Evolutionary conservation across 345 rosid species (phyloP).

Genomic region (Citrus medica): DNA sequence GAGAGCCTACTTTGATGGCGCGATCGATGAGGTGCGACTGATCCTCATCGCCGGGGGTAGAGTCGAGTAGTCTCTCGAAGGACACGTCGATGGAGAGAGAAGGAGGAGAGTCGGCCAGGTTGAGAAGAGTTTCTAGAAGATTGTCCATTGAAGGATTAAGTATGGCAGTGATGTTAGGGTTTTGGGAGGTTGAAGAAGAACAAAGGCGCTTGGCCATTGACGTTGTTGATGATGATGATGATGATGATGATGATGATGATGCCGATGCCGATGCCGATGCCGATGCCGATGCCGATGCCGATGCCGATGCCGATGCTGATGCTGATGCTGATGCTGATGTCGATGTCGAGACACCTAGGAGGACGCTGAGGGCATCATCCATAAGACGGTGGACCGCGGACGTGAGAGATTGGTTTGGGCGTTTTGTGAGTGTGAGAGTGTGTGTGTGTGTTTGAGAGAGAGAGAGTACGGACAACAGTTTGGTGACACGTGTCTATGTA

Average conservation of each 20-base stretch:
- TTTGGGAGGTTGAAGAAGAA: slow-evolving; percentile 25
- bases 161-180: slow-evolving; percentile 12
- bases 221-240: background rate
- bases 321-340: background rate
- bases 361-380: slow-evolving; percentile 33
- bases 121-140: slow-evolving; percentile 48
- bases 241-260: background rate
- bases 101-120: slow-evolving; percentile 39
- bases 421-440: background rate
- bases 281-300: slow-evolving; percentile 5
- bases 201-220: slow-evolving; percentile 70
- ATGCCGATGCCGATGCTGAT: background rate
- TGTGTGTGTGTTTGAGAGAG: background rate
- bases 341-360: slow-evolving; percentile 27
- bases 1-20: slow-evolving; percentile 52
- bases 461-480: slow-evolving; percentile 6
- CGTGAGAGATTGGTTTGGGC: background rate
- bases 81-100: slow-evolving; percentile 48
- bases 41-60: slow-evolving; percentile 46
- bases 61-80: slow-evolving; percentile 64
- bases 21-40: slow-evolving; percentile 60
- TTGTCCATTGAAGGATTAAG: slow-evolving; percentile 34
- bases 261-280: too few species aligned
- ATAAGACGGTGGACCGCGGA: slow-evolving; percentile 35
- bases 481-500: slow-evolving; percentile 18